Base-by-base conservation (phyloP, 805 yeast genomes). In the Myxozyma sirexii region DNA sequence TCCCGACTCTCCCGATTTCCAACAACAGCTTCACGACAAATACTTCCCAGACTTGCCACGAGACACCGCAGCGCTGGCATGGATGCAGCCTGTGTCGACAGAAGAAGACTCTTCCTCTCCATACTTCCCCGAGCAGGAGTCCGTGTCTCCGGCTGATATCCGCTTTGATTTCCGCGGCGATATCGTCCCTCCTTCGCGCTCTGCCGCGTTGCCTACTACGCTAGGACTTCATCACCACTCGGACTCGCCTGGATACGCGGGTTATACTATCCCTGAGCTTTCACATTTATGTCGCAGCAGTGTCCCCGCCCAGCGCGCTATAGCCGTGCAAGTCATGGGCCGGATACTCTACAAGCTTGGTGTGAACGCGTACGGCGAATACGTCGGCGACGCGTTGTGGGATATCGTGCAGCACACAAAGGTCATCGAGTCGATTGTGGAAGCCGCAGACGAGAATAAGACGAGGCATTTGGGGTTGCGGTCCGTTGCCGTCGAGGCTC, bases 151-250 rank as follows among this genome's bases (percentile, higher is more conserved):
- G 3, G 68, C 86, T 3, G 90, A 88, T 54, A 76, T 93, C 70
- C 77, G 99, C 63, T 94, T 94, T 70, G 97, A 93, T 69, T 91
- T 94, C 73, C 78, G 84, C 52, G 99, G 97, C 10, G 79, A 88
- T 66, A 72, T 94, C 60, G 78, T 94, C 2, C 78, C 85, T 5
- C 86, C 87, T 4, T 72, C 78, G 0, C 78, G 83, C 51, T 77
- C 84, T 31, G 72, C 74, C 0, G 72, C 73, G 24, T 72, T 82
- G 5, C 84, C 87, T 1, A 79, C 86, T 0, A 76, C 79, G 41
- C 70, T 81, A 41, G 99, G 97, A 0, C 79, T 94, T 26, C 97
- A 90, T 69, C 98, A 94, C 71, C 99, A 94, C 73, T 81, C 97
- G 0, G 90, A 87, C 10, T 84, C 87, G 49, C 97, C 98, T 0